Evolutionary conservation across 352 stramenopile species (phyloP).

Genomic region (Globisporangium iwayamae): DNA sequence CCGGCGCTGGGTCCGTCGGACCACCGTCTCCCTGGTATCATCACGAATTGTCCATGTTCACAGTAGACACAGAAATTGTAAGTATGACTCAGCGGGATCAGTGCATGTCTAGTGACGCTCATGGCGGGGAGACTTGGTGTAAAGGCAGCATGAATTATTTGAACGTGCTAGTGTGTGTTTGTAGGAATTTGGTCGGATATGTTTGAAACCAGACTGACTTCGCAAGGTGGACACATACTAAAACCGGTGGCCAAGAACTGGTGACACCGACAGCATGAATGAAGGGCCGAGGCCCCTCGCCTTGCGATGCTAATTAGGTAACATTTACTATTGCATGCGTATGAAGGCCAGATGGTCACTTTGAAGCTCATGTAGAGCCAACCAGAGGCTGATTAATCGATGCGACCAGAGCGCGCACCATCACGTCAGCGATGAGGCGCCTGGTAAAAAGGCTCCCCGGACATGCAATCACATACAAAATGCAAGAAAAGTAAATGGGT

Average conservation of each 20-base stretch:
- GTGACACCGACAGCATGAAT: conserved; percentile 54
- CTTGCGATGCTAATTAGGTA: conserved; percentile 86
- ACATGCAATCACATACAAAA: conserved; percentile 19
- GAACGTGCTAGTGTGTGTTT: neutral
- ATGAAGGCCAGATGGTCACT: conserved; percentile 88
- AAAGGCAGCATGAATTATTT: conserved; percentile 3
- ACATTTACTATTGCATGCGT: conserved; percentile 80
- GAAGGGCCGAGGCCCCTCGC: conserved; percentile 22
- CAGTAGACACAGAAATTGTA: neutral
- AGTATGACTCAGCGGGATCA: neutral
- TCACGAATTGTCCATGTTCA: neutral
- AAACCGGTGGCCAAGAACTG: conserved; percentile 80
- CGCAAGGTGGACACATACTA: conserved; percentile 59
- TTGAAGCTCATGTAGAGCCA: conserved; percentile 19
- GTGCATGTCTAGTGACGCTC: neutral
- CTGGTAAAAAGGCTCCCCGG: conserved; percentile 4
- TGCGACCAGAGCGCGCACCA: conserved; percentile 26
- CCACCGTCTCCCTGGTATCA: conserved; percentile 63
- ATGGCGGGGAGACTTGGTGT: conserved; percentile 3
- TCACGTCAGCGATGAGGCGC: neutral
- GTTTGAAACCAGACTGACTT: conserved; percentile 88
- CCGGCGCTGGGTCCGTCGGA: conserved; percentile 60
- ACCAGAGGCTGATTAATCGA: conserved; percentile 91
- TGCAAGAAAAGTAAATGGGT: conserved; percentile 4
- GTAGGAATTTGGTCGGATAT: conserved; percentile 24